These are phyloP conservation scores for Alternaria alternata DNA, from an alignment of 2,329 filamentous ascomycete species.

Conservation along the genomic window DNA sequence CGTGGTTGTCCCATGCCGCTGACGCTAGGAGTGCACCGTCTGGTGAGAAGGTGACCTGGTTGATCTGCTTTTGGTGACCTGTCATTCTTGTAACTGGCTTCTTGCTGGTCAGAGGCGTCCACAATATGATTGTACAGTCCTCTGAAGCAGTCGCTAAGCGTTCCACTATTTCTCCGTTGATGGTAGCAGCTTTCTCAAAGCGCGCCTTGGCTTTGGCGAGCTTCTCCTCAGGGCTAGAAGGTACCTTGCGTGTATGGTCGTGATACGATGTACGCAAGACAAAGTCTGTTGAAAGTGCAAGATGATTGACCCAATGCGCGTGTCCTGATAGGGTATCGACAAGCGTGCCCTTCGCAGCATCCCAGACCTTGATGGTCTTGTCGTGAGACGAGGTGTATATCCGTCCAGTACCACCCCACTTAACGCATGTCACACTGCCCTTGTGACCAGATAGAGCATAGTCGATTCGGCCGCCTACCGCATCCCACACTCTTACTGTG, in stretches of 20 bases:
- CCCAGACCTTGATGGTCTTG: conserved; percentile 92
- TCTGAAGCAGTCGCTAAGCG: conserved; percentile 89
- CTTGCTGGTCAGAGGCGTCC: conserved; percentile 78
- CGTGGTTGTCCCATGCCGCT: conserved; percentile 91
- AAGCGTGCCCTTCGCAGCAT: conserved; percentile 78
- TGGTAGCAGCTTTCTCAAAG: conserved; percentile 83
- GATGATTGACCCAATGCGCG: conserved; percentile 94
- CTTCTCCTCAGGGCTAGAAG: conserved; percentile 73
- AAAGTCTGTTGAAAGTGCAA: conserved; percentile 92
- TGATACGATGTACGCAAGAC: conserved; percentile 85
- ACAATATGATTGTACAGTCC: conserved; percentile 96
- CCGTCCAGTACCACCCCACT: conserved; percentile 86
- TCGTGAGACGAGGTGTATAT: conserved; percentile 73
- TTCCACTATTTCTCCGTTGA: conserved; percentile 80
- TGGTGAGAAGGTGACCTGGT: conserved; percentile 92
- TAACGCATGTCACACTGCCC: conserved; percentile 85
- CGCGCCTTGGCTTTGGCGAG: conserved; percentile 77
- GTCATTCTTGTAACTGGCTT: conserved; percentile 88
- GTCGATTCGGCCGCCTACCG: conserved; percentile 78
- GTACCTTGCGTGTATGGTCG: conserved; percentile 78
- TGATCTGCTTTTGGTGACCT: conserved; percentile 97
- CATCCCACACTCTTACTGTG: conserved; percentile 87
- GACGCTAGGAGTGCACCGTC: conserved; percentile 89
- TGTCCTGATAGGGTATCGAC: conserved; percentile 82
- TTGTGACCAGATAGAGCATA: conserved; percentile 88